Evolutionary conservation across 176 grass and related monocot genomes (phyloP), one percentile per base, ranked within the genome.

Genomic region (Zoysia pacifica): DNA sequence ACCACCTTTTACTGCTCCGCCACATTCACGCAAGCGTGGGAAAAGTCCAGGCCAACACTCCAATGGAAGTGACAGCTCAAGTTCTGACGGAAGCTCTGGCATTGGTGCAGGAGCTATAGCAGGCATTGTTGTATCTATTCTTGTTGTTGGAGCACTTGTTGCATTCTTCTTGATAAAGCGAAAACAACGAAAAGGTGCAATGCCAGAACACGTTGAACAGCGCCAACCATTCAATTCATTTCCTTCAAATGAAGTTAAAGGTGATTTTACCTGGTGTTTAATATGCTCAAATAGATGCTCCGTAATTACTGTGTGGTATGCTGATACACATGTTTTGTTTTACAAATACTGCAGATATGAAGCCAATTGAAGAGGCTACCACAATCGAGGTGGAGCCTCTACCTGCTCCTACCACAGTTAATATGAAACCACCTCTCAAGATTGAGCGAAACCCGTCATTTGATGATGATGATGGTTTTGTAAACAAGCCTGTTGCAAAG

Each of bases 151-250:
- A 50, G 85, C 81, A 74, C 45, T 92, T 70, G 68, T 79, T 60
- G 89, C 85, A 83, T 92, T 94, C 80, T 94, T 90, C 62, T 72
- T 94, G 70, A 78, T 97, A 81, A 94, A 86, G 80, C 88, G 65
- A 77, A 97, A 89, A 84, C 79, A 83, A 81, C 74, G 14, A 65
- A 88, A 79, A 59, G 9, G 42, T 82, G 55, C 83, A 82, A 84
- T 64, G n/a, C 74, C 84, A 82, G 85, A 92, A 56, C 69, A 84
- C 50, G 70, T 86, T 74, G 87, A 89, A 87, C 88, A 97, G 62
- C 86, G 72, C 19, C 89, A 85, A 44, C 78, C 87, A 7, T 94
- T 94, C 74, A 82, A 88, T 75, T 80, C 86, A 67, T 89, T 86
- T 60, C 81, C 87, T 53, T 80, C 87, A 70, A 86, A 90, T 89